phyloP scores from a whole-genome alignment of 257 asterid species.

The Pogostemon cablin region DNA sequence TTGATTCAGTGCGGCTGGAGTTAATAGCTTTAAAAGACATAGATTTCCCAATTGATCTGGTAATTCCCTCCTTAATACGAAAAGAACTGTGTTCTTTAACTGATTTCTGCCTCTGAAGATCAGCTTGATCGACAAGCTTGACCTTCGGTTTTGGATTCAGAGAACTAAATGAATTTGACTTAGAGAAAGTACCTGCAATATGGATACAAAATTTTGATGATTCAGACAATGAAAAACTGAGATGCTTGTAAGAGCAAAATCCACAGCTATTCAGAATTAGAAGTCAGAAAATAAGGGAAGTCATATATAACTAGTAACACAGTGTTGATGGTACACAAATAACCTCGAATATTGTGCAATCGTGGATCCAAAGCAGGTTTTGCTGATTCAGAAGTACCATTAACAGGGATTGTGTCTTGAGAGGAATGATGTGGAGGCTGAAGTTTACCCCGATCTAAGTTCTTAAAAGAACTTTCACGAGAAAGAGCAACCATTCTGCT shows the following conservation, averaged over 20 bases:
- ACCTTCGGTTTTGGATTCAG: constrained; percentile 67
- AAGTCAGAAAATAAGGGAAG: constrained; percentile 20
- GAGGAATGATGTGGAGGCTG: constrained; percentile 49
- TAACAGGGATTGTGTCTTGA: constrained; percentile 39
- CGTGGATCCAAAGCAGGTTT: constrained; percentile 54
- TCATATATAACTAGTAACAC: constrained; percentile 25
- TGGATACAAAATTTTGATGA: constrained; percentile 27
- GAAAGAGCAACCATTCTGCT: constrained; percentile 50
- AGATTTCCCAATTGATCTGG: constrained; percentile 70
- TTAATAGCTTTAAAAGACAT: constrained; percentile 65
- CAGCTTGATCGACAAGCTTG: constrained; percentile 72
- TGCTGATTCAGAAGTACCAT: constrained; percentile 49
- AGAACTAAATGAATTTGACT: constrained; percentile 76
- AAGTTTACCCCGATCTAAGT: constrained; percentile 55
- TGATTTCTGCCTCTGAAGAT: constrained; percentile 69
- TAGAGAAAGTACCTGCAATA: constrained; percentile 66
- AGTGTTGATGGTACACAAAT: constrained; percentile 7
- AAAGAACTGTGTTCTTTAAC: constrained; percentile 56
- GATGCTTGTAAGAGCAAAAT: constrained; percentile 25
- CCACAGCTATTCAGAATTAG: constrained; percentile 20
- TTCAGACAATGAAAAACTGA: constrained; percentile 16
- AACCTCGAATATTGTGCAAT: constrained; percentile 56
- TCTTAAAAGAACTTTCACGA: constrained; percentile 65
- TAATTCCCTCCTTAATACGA: constrained; percentile 58
- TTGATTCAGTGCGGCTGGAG: constrained; percentile 59